phyloP scores from a whole-genome alignment of 768 basidiomycete species.

The Podaxis mareebaensis region DNA sequence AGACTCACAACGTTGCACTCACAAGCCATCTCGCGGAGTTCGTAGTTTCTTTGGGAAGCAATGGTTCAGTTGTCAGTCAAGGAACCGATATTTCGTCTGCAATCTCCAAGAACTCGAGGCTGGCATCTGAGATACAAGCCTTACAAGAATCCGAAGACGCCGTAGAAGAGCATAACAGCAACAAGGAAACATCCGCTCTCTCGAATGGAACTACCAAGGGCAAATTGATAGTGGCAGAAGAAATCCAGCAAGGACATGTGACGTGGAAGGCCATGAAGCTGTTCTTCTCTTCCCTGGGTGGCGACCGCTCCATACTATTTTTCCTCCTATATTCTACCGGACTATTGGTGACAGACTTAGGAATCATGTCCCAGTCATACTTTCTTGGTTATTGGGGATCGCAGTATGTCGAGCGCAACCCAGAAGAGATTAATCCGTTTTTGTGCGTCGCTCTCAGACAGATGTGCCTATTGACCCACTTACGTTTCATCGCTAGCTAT shows the following conservation, averaged over 20 bases:
- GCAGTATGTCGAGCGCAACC: constrained; percentile 30
- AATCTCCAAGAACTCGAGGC: constrained; percentile 38
- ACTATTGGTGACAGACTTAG: constrained; percentile 25
- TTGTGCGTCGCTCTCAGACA: constrained; percentile 33
- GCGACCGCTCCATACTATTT: constrained; percentile 31
- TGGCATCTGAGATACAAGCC: constrained; percentile 30
- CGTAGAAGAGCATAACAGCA: constrained; percentile 26
- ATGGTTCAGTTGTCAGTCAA: constrained; percentile 49
- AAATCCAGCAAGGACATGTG: constrained; percentile 57
- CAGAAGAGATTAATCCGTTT: constrained; percentile 27
- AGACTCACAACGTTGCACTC: constrained; percentile 57
- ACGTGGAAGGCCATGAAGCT: constrained; percentile 46
- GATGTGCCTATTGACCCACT: constrained; percentile 30
- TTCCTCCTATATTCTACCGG: constrained; percentile 26
- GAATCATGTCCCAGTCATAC: constrained; percentile 34
- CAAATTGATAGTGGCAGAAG: constrained; percentile 62
- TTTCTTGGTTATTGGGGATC: constrained; percentile 47
- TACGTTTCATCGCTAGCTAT: constrained; percentile 39
- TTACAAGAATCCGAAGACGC: constrained; percentile 25
- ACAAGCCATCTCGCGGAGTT: constrained; percentile 53
- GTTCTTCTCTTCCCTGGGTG: constrained; percentile 35
- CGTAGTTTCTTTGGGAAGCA: constrained; percentile 53
- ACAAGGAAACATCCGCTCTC: constrained; percentile 17
- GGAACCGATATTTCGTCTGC: constrained; percentile 52
- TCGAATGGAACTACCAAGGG: constrained; percentile 33